Evolutionary conservation across 192 early-diverging fungal species (phyloP).

Genomic region (Pilobolus umbonatus): DNA sequence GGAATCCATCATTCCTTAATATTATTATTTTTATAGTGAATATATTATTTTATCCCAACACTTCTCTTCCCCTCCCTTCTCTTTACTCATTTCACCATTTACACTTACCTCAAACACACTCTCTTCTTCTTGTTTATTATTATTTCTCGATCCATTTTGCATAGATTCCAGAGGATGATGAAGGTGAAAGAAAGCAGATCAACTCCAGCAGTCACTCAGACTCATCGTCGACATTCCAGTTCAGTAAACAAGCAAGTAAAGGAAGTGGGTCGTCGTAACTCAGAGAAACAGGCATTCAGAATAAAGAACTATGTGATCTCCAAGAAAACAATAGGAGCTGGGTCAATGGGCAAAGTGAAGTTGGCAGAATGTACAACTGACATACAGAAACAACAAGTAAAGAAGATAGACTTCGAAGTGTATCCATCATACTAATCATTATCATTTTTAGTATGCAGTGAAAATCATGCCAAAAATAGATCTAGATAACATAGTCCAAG

Average conservation of each 20-base stretch:
- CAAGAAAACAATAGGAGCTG: conserved; percentile 29
- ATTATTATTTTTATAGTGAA: too few species aligned
- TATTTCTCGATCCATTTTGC: too few species aligned
- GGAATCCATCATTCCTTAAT: too few species aligned
- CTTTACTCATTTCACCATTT: too few species aligned
- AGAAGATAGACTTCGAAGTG: not conserved
- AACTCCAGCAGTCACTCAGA: not conserved
- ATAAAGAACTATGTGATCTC: conserved; percentile 32
- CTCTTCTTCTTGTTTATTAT: too few species aligned
- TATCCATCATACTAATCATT: not conserved
- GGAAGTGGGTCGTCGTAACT: conserved; percentile 1
- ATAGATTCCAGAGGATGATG: conserved; percentile 2
- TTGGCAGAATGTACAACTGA: conserved; percentile 30
- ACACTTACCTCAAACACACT: too few species aligned
- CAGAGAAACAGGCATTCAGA: conserved; percentile 19
- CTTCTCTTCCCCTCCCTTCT: too few species aligned
- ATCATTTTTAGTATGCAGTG: conserved; percentile 45
- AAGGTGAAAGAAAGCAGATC: not conserved
- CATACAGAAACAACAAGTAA: conserved; percentile 21
- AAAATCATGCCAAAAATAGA: conserved; percentile 55
- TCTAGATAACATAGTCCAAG: not conserved
- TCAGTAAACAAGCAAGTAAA: conserved; percentile 3
- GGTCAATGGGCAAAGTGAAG: conserved; percentile 37
- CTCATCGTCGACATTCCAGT: not conserved
- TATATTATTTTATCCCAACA: too few species aligned